Base-by-base conservation (phyloP, 1,284 basidiomycete species). In the Amylostereum areolatum region DNA sequence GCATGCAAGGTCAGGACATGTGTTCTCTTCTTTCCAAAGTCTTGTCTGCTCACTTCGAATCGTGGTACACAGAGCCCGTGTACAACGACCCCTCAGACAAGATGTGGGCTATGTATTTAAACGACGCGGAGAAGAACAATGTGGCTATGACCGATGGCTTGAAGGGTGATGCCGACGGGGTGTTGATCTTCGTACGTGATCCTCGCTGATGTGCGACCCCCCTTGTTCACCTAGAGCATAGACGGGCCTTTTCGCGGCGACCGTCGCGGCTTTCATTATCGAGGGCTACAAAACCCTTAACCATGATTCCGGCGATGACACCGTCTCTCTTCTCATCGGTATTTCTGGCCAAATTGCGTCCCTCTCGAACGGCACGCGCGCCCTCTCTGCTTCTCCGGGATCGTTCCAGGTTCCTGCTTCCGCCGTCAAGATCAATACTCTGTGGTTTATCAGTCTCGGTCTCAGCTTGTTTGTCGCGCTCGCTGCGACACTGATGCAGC, bases 371-470 rank as follows among this genome's bases (percentile, higher is more conserved):
- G 18, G 18, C 18, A 18, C 18, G 18, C 18, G 18, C 18, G 18
- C 18, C 18, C 18, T 18, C 18, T 18, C 18, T 18, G 18, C 18
- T 18, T 18, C 18, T 18, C 18, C 18, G 18, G 18, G 18, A 18
- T 18, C 18, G 18, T 18, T 18, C 18, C 18, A 35, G 9, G 34
- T 35, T 8, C 34, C 34, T 9, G 9, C 34, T 8, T 43, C 41
- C 28, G 25, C 41, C 18, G 42, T 42, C 18, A 53, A n/a, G 44
- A 40, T 36, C 46, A 58, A 58, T 41, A 52, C 47, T 7, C 47
- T 58, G 12, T 56, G 52, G 54, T 57, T 53, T 29, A 43, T 53
- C 39, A 57, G 56, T 43, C 48, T 57, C 25, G 47, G 46, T 8
- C 49, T 57, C 43, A 53, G 49, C 37, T 48, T 57, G 2, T 27